These are phyloP conservation scores for Ascocoryne sarcoides DNA, from an alignment of 2,329 filamentous ascomycete species.

Conservation along the genomic window DNA sequence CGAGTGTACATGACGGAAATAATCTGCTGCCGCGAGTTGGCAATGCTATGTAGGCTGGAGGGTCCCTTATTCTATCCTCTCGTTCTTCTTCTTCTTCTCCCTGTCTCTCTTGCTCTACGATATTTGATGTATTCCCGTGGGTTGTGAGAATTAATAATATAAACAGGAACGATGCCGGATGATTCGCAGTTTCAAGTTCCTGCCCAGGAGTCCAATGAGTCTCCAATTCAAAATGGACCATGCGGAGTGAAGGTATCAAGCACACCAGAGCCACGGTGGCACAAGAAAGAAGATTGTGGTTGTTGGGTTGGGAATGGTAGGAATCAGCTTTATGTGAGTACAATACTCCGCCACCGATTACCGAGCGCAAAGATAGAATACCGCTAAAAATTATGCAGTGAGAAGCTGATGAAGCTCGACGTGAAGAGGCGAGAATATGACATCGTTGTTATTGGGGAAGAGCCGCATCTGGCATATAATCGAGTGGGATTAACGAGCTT, in stretches of 20 bases:
- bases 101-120: not conserved
- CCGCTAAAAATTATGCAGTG: slow-evolving; percentile 40
- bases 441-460: slow-evolving; percentile 79
- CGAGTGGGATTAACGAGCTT: slow-evolving; percentile 82
- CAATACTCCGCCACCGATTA: not conserved
- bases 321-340: slow-evolving; percentile 76
- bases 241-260: slow-evolving; percentile 20
- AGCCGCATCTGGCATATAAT: slow-evolving; percentile 83
- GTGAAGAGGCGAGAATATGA: slow-evolving; percentile 66
- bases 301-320: slow-evolving; percentile 87
- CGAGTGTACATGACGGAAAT: too few relatives aligned
- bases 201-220: slow-evolving; percentile 16
- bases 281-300: slow-evolving; percentile 64
- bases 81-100: not conserved
- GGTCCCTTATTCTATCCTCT: too few relatives aligned
- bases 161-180: slow-evolving; percentile 16
- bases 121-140: not conserved
- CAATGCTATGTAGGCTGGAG: too few relatives aligned
- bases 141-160: not conserved
- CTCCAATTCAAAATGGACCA: slow-evolving; percentile 15
- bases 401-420: slow-evolving; percentile 83
- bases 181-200: slow-evolving; percentile 24
- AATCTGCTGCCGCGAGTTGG: not conserved
- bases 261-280: slow-evolving; percentile 15
- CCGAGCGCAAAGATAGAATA: not conserved